Evolutionary conservation across 768 basidiomycete genomes (phyloP).

Genomic region (Suillus lakei): DNA sequence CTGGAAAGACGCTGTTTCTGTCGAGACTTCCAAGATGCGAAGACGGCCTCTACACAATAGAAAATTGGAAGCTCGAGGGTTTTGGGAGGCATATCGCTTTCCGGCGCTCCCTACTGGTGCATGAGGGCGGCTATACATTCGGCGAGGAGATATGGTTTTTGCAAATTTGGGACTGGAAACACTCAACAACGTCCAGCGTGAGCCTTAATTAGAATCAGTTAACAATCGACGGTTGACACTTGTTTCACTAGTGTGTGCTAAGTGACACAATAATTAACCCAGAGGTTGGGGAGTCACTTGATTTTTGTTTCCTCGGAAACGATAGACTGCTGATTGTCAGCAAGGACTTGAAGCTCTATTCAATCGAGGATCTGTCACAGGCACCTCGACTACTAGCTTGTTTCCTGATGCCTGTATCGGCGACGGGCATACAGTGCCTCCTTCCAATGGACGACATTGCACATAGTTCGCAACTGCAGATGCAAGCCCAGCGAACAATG

Average conservation of each 20-base stretch:
- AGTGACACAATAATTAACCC: neutral
- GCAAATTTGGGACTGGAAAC: constrained; percentile 12
- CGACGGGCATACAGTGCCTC: neutral
- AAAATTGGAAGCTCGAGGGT: neutral
- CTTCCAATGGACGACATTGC: neutral
- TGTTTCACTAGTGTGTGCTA: constrained; percentile 1
- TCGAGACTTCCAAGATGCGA: neutral
- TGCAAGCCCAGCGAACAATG: constrained; percentile 1
- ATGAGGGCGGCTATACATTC: neutral
- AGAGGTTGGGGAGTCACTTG: neutral
- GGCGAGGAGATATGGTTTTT: constrained; percentile 3
- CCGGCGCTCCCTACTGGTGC: neutral
- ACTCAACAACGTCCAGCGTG: constrained; percentile 2
- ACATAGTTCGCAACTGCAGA: neutral
- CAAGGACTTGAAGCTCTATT: constrained; percentile 7
- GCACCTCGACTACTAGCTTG: neutral
- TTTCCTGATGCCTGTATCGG: neutral
- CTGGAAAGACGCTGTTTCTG: neutral
- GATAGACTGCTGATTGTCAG: constrained; percentile 7
- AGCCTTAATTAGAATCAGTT: neutral
- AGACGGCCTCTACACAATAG: neutral
- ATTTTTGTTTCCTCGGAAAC: constrained; percentile 12
- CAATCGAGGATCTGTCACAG: neutral
- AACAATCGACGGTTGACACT: neutral
- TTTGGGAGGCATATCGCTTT: constrained; percentile 5